A percentile compares a stretch with the other conserved stretches of the same genome.
Conservation (phyloP, 352 stramenopile genomes). For the Pythium brassicae region DNA sequence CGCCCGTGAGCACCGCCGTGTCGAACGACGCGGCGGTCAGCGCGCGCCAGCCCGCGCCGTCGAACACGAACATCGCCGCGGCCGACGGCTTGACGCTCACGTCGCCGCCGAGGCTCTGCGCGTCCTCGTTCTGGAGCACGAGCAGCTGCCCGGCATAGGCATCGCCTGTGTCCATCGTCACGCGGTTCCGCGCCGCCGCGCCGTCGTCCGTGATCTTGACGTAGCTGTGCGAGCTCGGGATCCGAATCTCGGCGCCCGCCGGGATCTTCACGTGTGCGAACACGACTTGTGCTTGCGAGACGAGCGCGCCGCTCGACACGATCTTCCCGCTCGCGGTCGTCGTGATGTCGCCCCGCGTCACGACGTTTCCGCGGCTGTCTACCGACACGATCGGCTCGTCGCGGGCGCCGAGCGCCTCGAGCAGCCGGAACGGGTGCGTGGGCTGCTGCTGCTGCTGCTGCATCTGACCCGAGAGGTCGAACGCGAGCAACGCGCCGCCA, state of each 20-base stretch:
- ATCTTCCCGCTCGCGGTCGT: conserved; percentile 41
- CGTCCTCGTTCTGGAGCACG: conserved; percentile 74
- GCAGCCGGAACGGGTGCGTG: conserved; percentile 34
- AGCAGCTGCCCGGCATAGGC: conserved; percentile 60
- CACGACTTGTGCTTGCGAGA: conserved; percentile 49
- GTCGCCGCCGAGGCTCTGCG: conserved; percentile 39
- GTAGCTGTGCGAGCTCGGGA: conserved; percentile 68
- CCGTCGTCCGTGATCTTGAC: conserved; percentile 61
- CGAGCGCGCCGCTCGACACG: conserved; percentile 41
- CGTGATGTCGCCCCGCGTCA: conserved; percentile 42
- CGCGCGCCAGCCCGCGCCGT: conserved; percentile 50
- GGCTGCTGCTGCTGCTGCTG: conserved; percentile 15
- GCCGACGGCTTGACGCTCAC: conserved; percentile 42
- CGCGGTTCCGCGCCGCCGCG: conserved; percentile 20
- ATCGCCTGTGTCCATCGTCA: conserved; percentile 31
- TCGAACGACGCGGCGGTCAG: conserved; percentile 69
- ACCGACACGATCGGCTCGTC: conserved; percentile 29
- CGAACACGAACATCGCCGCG: conserved; percentile 67
- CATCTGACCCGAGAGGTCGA: conserved; percentile 29
- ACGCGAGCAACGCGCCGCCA: conserved; percentile 42
- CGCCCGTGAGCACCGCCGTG: conserved; percentile 46
- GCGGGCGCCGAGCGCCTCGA: conserved; percentile 29
- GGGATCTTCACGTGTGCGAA: conserved; percentile 39
- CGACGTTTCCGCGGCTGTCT: conserved; percentile 41
- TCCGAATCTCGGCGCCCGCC: conserved; percentile 28